phyloP scores from a whole-genome alignment of 2,329 filamentous ascomycete genomes.

The Talaromyces piceae region DNA sequence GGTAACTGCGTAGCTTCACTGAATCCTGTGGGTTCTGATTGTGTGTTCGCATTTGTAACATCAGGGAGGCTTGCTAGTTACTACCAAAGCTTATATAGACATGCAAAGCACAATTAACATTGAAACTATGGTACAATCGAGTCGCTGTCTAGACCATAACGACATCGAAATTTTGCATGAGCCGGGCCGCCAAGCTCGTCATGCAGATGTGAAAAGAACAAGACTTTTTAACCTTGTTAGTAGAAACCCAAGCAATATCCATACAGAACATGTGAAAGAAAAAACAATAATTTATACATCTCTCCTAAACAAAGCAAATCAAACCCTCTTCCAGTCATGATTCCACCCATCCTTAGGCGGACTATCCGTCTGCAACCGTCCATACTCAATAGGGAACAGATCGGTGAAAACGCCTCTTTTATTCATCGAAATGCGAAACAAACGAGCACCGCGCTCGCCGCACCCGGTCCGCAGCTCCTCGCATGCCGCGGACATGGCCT shows the following conservation, averaged over 20 bases:
- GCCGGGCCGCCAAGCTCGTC: neutral
- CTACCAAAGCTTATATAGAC: neutral
- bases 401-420: constrained; percentile 76
- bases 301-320: neutral
- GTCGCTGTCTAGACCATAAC: neutral
- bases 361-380: constrained; percentile 63
- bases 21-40: neutral
- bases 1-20: neutral
- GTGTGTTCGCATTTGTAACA: neutral
- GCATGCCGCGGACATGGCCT: constrained; percentile 75
- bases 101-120: neutral
- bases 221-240: neutral
- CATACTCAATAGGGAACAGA: constrained; percentile 86
- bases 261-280: too few relatives aligned
- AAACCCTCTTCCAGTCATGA: constrained; percentile 70
- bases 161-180: neutral
- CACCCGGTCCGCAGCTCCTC: constrained; percentile 63
- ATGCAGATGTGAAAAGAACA: too few relatives aligned
- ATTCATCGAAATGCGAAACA: constrained; percentile 83
- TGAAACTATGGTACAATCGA: neutral
- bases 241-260: too few relatives aligned
- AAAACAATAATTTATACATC: too few relatives aligned
- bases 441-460: constrained; percentile 43
- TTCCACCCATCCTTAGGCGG: constrained; percentile 80
- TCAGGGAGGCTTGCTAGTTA: neutral